Evolutionary conservation across 306 rosid species (phyloP), one percentile per base, ranked within the genome.

Genomic region (Prunus mongolica): DNA sequence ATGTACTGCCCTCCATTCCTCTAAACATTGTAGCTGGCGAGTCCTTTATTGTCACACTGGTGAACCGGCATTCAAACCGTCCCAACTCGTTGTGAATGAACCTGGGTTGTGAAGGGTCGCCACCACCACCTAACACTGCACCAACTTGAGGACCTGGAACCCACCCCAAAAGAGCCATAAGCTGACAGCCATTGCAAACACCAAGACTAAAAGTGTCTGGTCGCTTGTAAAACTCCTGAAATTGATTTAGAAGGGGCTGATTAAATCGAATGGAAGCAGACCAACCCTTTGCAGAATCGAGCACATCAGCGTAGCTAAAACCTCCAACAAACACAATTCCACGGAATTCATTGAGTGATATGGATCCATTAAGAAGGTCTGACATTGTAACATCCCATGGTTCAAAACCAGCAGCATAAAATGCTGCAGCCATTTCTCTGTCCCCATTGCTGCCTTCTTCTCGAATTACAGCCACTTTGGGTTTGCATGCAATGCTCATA

Each of bases 401-500:
- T 45, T 90, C 94, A 70, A 91, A 93, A 76, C 97, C 93, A 50
- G 96, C 83, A 7, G 93, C 88, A 67, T 87, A 78, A 85, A 93
- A 90, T 2, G 96, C 96, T n/a, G 93, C 97, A 70, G 98, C 84
- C 98, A 93, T 93, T 86, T 93, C 97, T 73, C 94, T 79, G 65
- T 93, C 97, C 61, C 98, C 98, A 27, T 93, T 93, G 91, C 96
- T 91, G 32, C 97, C 98, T 88, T 93, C 97, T 87, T 93, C 98
- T 80, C 96, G 88, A 65, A 91, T 88, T 84, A 93, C 89, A 7
- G 97, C 98, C 77, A 93, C 93, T 73, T 87, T 89, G 18, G 97
- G 98, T 82, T 91, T 93, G 22, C 51, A 38, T 49, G 88, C 60
- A 28, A 87, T 82, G 82, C 67, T 70, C 88, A 87, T 63, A 78